Base-by-base conservation (phyloP, 192 early-diverging fungal genomes). In the Coemansia erecta region DNA sequence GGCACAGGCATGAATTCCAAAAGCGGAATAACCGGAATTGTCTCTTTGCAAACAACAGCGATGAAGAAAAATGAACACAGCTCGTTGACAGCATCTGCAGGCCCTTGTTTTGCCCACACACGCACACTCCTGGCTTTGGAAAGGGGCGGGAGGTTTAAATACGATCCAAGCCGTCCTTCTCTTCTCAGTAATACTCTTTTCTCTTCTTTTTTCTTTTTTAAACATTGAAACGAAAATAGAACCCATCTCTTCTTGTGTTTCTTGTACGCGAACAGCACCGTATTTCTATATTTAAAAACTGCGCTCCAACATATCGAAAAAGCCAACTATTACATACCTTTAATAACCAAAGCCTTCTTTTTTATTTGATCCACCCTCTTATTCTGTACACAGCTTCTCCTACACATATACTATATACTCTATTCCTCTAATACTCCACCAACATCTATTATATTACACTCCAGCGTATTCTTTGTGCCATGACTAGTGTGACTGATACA, bases 401-500 rank as follows among this genome's bases (percentile, higher is more conserved):
- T n/a, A 31, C 28, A 31, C 28, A 31, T 7, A 31, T 7, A 5
- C 2, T 31, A 31, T 31, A 31, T 31, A 31, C 7, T 31, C 28
- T 31, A 31, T 31, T 31, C 7, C 28, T 31, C 28, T 31, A 31
- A 31, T 31, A 31, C 2, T 31, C 7, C 28, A 5, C 2, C 28
- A 31, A 5, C 28, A 7, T 31, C 28, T 7, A 31, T 31, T 31
- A 31, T 31, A 31, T 31, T 31, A 2, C 28, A 31, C 28, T 31
- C 28, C 28, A 7, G 7, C 28, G 7, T 31, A 31, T 31, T 31
- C 28, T 31, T 31, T 31, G 28, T 31, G 28, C 28, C 28, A 57
- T 57, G 56, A 26, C 43, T n/a, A 28, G 57, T 37, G 45, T 56
- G 45, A 58, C 28, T 46, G 51, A 35, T 46, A 65, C 50, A 51